Evolutionary conservation across 306 rosid genomes (phyloP), one percentile per base, ranked within the genome.

Genomic region (Castanospermum australe): DNA sequence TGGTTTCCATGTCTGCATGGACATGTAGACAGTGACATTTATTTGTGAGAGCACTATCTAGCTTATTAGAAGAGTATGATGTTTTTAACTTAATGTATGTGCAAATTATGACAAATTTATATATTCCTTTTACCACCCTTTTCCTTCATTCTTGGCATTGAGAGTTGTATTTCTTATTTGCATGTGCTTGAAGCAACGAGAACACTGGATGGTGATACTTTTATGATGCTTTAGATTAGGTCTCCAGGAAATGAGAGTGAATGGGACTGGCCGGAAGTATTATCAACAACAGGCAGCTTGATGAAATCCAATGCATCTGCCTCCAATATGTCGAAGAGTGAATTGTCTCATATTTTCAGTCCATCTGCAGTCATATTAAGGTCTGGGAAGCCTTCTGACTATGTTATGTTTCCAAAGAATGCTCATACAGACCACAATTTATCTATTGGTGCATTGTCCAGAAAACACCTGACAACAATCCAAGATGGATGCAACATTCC

Each of bases 191-290:
- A 87, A 91, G 93, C 88, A 79, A 76, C 79, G 81, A 84, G 86
- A 88, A 89, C 90, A 83, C 85, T 82, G 90, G 89, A 79, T 89
- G 88, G 93, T 91, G 91, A 91, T 86, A 85, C 86, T 89, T 86
- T 91, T 86, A 82, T 89, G 88, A 80, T 91, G 96, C 89, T 91
- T 91, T 91, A 91, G 96, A 91, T 91, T 87, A 91, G 91, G 91
- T 86, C 86, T 87, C 86, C 81, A 14, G 93, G 82, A 74, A 84
- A 91, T 76, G 89, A 62, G 82, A 89, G 79, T 85, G 91, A 83
- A 73, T 89, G 96, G 96, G 96, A 84, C 88, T 91, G 96, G 93
- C 93, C 96, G 42, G 93, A 87, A 85, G 89, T 75, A 80, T 68
- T 91, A 75, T 80, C 96, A 77, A 71, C 87, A 69, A 75, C 83